Base-by-base conservation (phyloP, 2,329 filamentous ascomycete species). In the Macrophomina tecta region DNA sequence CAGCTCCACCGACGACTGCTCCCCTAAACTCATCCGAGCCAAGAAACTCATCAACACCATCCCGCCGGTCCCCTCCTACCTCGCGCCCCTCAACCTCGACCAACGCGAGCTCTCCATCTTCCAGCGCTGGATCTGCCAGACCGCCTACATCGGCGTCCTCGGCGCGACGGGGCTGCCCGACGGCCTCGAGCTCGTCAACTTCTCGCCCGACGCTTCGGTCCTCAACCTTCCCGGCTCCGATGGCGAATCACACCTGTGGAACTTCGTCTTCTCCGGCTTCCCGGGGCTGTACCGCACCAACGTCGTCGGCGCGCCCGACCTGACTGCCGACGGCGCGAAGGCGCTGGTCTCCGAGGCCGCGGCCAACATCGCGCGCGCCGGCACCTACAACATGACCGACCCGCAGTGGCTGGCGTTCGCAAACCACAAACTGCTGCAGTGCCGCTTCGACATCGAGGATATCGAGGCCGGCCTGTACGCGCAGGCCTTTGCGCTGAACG, bases 81-180 rank as follows among this genome's bases (percentile, higher is more conserved):
- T 89, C 0, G 84, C 89, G 53, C 60, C 72, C 0, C 75, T 89
- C 0, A 67, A 75, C 1, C 76, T 87, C 1, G 85, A 80, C 70
- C 79, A 75, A 1, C 65, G 82, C 1, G 83, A 85, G 65, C 60
- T 18, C 1, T 28, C 49, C 0, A 36, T 83, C 4, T 83, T 84
- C 64, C 18, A 65, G 2, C 74, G 81, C 65, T 81, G 81, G 68
- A 67, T 61, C n/a, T 75, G 76, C 65, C 75, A 69, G 0, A 76
- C 70, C 1, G 83, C 80, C 73, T 84, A 80, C 68, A 76, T 74
- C 3, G 73, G 69, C 4, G 56, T 83, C 0, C 53, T 83, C 4
- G 74, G 73, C 2, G 79, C 80, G 51, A 80, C 79, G 3, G 78
- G 78, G 1, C 56, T 83, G 5, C 73, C 78, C 1, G 63, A 73